Percentiles rank a stretch among this genome's conserved stretches.
Evolutionary conservation across 495 filamentous ascomycete species (phyloP).

Genomic region (Talaromyces stipitatus): DNA sequence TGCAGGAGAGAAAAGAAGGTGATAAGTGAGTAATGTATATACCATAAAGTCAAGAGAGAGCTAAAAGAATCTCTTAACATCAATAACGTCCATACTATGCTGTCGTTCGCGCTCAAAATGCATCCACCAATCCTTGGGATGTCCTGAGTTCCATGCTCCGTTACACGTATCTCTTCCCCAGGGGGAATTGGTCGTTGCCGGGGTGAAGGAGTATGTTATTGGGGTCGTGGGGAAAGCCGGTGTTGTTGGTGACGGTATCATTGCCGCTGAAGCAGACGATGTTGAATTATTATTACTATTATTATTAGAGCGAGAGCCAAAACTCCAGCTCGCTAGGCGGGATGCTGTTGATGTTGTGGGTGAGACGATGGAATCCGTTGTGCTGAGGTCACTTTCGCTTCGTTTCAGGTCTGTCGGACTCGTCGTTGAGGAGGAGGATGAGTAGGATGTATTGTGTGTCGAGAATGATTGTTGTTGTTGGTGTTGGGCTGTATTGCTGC

Average conservation of each 20-base stretch:
- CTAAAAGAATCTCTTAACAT: constrained; percentile 34
- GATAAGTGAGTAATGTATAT: neutral
- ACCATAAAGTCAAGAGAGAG: constrained; percentile 6
- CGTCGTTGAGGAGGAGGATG: neutral
- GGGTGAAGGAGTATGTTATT: constrained; percentile 24
- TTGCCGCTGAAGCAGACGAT: neutral
- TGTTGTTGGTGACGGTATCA: neutral
- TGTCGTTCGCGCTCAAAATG: constrained; percentile 43
- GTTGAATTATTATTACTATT: neutral
- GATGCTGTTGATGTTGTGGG: neutral
- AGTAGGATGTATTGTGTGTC: no score
- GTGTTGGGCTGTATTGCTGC: neutral
- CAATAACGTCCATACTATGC: constrained; percentile 29
- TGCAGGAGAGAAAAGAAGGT: no score
- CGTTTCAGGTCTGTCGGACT: constrained; percentile 2
- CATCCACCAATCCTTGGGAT: constrained; percentile 44
- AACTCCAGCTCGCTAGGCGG: constrained; percentile 1
- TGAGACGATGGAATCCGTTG: constrained; percentile 18
- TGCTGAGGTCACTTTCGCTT: constrained; percentile 15
- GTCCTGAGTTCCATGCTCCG: constrained; percentile 38
- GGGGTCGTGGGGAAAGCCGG: constrained; percentile 31
- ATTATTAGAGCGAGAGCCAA: constrained; percentile 2
- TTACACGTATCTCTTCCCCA: constrained; percentile 42
- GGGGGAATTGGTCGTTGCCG: constrained; percentile 21
- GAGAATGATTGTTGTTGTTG: constrained; percentile 1